Evolutionary conservation across 305 asterid species (phyloP), one percentile per base, ranked within the genome.

Genomic region (Ajuga reptans): DNA sequence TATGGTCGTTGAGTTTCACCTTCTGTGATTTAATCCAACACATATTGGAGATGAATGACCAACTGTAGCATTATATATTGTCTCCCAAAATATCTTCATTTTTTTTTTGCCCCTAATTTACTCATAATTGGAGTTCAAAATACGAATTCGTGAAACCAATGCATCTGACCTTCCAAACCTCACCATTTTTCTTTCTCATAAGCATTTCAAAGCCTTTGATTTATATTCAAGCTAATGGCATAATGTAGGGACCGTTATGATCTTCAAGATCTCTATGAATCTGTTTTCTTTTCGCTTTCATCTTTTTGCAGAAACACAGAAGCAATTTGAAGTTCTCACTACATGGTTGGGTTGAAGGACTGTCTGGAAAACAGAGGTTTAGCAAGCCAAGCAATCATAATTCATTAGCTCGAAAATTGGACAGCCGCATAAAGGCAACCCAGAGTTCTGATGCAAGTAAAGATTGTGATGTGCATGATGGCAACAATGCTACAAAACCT

Each of bases 231-330:
- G 49, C 50, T 24, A 68, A 46, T 68, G 58, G 10, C 53, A 36
- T 12, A 12, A 34, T 42, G 49, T 47, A 64, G 64, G 58, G 64
- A n/a, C 21, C 33, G 31, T 54, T 50, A 9, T 12, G 27, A 53
- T 64, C 70, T 37, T 56, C 62, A 72, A 49, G 47, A 64, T 17
- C 34, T 37, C 66, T 45, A 41, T 71, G 60, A 14, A 16, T 58
- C 75, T 37, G n/a, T 50, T 62, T 18, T 64, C 14, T 14, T 47
- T 46, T 73, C 61, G 37, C 18, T 66, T 62, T 69, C 52, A 57
- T 67, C 7, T 42, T 68, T 79, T 57, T 50, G 64, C 96, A 91
- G 98, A 91, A 91, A 83, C 96, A 91, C 68, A 83, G 96, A 78
- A 83, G 89, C 86, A 86, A 82, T 73, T 79, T 89, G 68, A 94